Evolutionary conservation across 164 flowering plant species (phyloP).

Genomic region (Cinnamomum micranthum): DNA sequence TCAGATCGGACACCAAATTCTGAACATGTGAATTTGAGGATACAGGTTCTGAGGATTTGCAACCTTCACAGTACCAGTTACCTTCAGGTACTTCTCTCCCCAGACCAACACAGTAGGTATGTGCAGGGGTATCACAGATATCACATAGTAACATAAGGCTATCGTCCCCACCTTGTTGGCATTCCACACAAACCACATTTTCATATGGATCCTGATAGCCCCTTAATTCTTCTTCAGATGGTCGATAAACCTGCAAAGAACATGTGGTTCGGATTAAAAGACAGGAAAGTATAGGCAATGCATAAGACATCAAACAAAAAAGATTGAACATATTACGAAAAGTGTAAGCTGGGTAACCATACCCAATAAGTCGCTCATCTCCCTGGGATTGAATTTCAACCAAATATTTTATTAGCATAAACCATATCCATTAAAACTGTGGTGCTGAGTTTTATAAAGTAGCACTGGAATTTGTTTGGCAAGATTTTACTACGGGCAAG

Average conservation of each 20-base stretch:
- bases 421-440: too few relatives aligned
- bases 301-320: not conserved
- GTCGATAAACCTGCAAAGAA: slow-evolving; percentile 76
- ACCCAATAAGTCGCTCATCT: not conserved
- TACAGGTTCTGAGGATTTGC: slow-evolving; percentile 59
- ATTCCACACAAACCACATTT: slow-evolving; percentile 78
- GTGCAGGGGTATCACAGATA: slow-evolving; percentile 98
- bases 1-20: slow-evolving; percentile 32
- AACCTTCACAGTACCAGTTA: slow-evolving; percentile 95
- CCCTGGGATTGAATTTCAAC: not conserved
- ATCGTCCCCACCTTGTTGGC: slow-evolving; percentile 93
- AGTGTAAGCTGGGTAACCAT: not conserved
- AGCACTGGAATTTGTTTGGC: too few relatives aligned
- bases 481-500: too few relatives aligned
- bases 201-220: slow-evolving; percentile 90
- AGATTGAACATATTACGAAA: not conserved
- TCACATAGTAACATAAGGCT: slow-evolving; percentile 92
- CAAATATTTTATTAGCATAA: not conserved
- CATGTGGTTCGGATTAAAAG: slow-evolving; percentile 4
- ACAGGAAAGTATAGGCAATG: not conserved
- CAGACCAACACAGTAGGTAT: slow-evolving; percentile 95
- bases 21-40: slow-evolving; percentile 42
- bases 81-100: slow-evolving; percentile 96
- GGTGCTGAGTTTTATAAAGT: too few relatives aligned
- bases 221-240: slow-evolving; percentile 91